These are phyloP conservation scores for Blastocladiella emersonii DNA, from an alignment of 371 early-diverging fungal species.

Conservation along the genomic window DNA sequence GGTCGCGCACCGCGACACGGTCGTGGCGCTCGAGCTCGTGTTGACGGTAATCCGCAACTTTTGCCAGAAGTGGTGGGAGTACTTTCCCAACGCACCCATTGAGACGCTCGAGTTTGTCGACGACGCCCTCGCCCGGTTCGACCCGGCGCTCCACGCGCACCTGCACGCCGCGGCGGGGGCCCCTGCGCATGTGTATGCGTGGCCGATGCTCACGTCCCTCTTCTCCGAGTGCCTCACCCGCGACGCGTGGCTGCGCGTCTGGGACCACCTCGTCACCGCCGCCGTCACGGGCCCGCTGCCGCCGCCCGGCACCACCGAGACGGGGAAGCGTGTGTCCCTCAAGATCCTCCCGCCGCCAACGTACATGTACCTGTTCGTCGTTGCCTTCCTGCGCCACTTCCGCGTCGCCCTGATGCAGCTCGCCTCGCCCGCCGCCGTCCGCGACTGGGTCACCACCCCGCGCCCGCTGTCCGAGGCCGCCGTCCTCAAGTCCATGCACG, in stretches of 20 bases:
- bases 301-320: not conserved
- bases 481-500: not conserved
- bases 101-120: conserved; percentile 29
- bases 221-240: conserved; percentile 24
- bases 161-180: not conserved
- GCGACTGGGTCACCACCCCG: conserved; percentile 11
- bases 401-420: conserved; percentile 18
- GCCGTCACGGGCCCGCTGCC: not conserved
- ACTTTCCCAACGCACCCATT: conserved; percentile 39
- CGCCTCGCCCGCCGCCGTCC: conserved; percentile 19
- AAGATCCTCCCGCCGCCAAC: conserved; percentile 10
- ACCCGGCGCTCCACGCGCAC: conserved; percentile 27
- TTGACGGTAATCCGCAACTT: conserved; percentile 35
- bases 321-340: not conserved
- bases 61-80: conserved; percentile 52
- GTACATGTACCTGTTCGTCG: conserved; percentile 26
- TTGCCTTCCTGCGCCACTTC: conserved; percentile 22
- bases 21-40: conserved; percentile 29
- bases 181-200: conserved; percentile 24
- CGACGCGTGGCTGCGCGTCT: conserved; percentile 27
- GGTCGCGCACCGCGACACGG: conserved; percentile 26
- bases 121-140: conserved; percentile 27
- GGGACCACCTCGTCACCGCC: conserved; percentile 31
- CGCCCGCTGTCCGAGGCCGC: conserved; percentile 5
- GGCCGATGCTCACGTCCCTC: conserved; percentile 25